Base-by-base conservation (phyloP, 148 eudicot species). In the Cornus controversa region DNA sequence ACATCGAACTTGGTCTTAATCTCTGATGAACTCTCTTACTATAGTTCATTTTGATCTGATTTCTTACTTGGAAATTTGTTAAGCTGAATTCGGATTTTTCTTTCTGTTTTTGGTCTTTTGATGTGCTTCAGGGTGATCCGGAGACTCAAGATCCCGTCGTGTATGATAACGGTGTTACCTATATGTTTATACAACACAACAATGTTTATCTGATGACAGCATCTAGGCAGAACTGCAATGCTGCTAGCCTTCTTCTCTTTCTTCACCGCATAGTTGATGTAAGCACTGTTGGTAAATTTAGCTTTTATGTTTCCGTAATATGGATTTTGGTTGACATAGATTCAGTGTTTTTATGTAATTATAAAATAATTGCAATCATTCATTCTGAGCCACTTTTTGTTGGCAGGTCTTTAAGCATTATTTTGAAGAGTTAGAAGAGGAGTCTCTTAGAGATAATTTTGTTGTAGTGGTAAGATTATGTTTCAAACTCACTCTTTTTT, bases 161-260 rank as follows among this genome's bases (percentile, higher is more conserved):
- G 37, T 72, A 89, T 64, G 99, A 96, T 75, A 82, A 93, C 87
- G 99, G 99, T 31, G 92, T 96, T 24, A 91, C 98, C 22, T 96
- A 96, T 82, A 85, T 96, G 98, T 96, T 89, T 81, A 86, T 93
- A 76, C 99, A 93, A 77, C 99, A 96, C 81, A 96, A 85, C 66
- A 93, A 96, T 79, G 87, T 96, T 64, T 96, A 93, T 82, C 80
- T 96, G 77, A 91, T 96, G 94, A 82, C 85, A 14, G 97, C 98
- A 4, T 79, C 98, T n/a, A 86, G 99, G 53, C 99, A 96, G 83
- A 96, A 96, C 81, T 93, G 98, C 81, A 95, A 96, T 83, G 98
- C 99, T 74, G 98, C 99, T 78, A 91, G 99, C 69, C 92, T 88
- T 73, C 84, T 96, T 71, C 86, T 93, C 66, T 96, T 96, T 80